Evolutionary conservation across 495 filamentous ascomycete genomes (phyloP).

Genomic region (Apiosordaria backusii): DNA sequence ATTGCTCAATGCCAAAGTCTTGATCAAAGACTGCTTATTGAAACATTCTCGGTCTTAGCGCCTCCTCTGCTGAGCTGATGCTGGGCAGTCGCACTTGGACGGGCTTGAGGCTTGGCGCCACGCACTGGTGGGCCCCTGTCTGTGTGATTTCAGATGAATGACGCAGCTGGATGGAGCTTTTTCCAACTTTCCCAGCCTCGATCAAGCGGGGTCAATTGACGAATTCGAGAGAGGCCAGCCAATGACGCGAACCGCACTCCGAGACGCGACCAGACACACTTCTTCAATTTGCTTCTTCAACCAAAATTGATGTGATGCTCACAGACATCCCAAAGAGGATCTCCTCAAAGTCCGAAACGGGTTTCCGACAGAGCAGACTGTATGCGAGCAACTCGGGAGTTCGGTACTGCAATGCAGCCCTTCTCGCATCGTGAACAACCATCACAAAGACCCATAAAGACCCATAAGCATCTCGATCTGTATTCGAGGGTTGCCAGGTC

Average conservation of each 20-base stretch:
- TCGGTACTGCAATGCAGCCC: not conserved
- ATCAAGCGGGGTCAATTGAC: not conserved
- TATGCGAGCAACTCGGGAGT: not conserved
- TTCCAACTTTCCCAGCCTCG: slow-evolving; percentile 1
- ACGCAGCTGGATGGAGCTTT: not conserved
- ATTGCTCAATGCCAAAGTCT: not conserved
- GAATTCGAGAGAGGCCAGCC: not conserved
- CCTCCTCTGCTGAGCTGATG: not conserved
- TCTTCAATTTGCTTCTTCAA: not conserved
- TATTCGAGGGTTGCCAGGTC: not conserved
- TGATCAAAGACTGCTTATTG: not conserved
- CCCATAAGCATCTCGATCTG: not conserved
- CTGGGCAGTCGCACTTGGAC: not conserved
- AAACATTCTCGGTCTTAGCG: not conserved
- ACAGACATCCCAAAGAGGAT: not conserved
- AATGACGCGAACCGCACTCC: not conserved
- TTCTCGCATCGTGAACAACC: not conserved
- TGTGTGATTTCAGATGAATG: slow-evolving; percentile 1
- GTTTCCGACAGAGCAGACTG: not conserved
- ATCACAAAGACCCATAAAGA: not conserved
- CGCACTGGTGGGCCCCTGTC: not conserved
- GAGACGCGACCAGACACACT: not conserved
- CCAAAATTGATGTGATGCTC: not conserved
- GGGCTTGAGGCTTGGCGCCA: not conserved
- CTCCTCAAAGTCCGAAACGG: not conserved